phyloP scores from a whole-genome alignment of 2,329 filamentous ascomycete species.

The Hypoxylon sp. region DNA sequence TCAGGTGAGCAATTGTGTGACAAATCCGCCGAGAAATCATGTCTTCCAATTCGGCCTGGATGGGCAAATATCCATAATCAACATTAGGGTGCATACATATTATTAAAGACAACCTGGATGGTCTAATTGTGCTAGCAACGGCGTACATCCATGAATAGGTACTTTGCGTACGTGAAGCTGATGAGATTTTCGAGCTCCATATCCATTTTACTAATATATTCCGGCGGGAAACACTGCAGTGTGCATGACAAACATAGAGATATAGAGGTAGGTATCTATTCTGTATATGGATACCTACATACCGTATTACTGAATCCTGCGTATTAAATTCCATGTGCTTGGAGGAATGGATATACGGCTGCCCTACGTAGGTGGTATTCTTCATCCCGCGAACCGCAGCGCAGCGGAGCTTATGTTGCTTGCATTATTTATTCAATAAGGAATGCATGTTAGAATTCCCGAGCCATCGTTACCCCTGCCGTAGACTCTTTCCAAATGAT shows the following conservation, averaged over 20 bases:
- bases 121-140: slow-evolving; percentile 12
- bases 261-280: too few species aligned
- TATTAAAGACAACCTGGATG: slow-evolving; percentile 23
- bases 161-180: too few species aligned
- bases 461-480: slow-evolving; percentile 31
- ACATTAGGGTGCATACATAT: not conserved
- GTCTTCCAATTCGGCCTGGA: slow-evolving; percentile 21
- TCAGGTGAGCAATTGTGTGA: slow-evolving; percentile 28
- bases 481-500: slow-evolving; percentile 29
- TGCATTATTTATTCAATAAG: slow-evolving; percentile 35
- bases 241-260: slow-evolving; percentile 20
- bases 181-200: too few species aligned
- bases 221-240: slow-evolving; percentile 22
- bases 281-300: too few species aligned
- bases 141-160: too few species aligned
- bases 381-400: slow-evolving; percentile 32
- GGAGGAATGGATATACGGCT: slow-evolving; percentile 26
- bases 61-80: slow-evolving; percentile 9
- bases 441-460: slow-evolving; percentile 33
- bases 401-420: slow-evolving; percentile 37
- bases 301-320: too few species aligned
- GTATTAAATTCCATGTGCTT: too few species aligned
- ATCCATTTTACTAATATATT: slow-evolving; percentile 15
- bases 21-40: slow-evolving; percentile 17
- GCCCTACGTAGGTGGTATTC: slow-evolving; percentile 29